Percentiles rank a stretch among this genome's conserved stretches.
Conservation (phyloP, 129 eudicot species). For the Centella asiatica region DNA sequence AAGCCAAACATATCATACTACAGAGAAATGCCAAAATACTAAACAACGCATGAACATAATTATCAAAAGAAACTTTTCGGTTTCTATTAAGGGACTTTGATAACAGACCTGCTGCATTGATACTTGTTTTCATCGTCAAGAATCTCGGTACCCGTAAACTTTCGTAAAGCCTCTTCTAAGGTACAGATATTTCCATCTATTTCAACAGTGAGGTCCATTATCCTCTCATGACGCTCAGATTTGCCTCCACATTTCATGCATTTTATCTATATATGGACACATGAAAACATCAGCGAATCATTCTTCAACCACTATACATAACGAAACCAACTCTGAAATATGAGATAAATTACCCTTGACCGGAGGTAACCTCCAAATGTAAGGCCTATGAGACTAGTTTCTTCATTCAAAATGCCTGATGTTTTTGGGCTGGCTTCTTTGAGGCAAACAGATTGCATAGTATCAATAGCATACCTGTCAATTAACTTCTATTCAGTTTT, state of each 20-base stretch:
- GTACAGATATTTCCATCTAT: conserved; percentile 68
- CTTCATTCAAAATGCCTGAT: conserved; percentile 54
- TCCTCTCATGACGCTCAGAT: conserved; percentile 73
- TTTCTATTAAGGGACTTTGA: background rate
- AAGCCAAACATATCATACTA: too few species aligned
- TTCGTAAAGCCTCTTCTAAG: conserved; percentile 66
- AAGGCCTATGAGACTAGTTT: conserved; percentile 74
- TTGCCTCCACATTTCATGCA: conserved; percentile 80
- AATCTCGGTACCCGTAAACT: conserved; percentile 66
- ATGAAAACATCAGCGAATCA: background rate
- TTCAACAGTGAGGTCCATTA: conserved; percentile 93
- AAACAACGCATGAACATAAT: background rate
- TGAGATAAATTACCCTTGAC: conserved; percentile 60
- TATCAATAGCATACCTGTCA: conserved; percentile 65
- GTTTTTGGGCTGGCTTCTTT: conserved; percentile 42
- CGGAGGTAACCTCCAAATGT: conserved; percentile 95
- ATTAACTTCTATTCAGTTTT: conserved; percentile 1
- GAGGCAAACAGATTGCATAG: conserved; percentile 71
- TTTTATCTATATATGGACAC: conserved; percentile 53
- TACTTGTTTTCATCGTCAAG: conserved; percentile 94
- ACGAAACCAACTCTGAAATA: background rate
- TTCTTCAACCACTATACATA: background rate
- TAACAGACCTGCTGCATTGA: conserved; percentile 73
- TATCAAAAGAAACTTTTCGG: background rate
- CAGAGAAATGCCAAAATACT: background rate